Evolutionary conservation across 2,329 filamentous ascomycete genomes (phyloP).

Genomic region (Thielaviopsis cerberus): DNA sequence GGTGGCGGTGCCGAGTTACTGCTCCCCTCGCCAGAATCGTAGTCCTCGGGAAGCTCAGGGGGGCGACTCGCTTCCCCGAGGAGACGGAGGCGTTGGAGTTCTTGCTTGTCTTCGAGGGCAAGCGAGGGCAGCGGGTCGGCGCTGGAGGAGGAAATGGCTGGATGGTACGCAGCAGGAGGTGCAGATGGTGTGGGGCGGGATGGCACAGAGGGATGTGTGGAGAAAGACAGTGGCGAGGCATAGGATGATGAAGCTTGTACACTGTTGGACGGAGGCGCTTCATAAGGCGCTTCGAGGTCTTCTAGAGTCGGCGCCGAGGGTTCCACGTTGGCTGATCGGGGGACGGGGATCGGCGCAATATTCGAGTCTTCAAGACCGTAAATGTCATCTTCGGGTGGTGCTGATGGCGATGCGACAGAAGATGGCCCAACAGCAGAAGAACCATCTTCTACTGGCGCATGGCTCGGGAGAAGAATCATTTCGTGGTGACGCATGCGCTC

Average conservation of each 20-base stretch:
- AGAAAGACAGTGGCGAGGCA: neutral
- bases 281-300: slow-evolving; percentile 5
- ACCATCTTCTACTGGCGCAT: slow-evolving; percentile 27
- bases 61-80: slow-evolving; percentile 46
- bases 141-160: slow-evolving; percentile 13
- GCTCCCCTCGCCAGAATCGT: slow-evolving; percentile 20
- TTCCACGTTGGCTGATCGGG: slow-evolving; percentile 3
- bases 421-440: slow-evolving; percentile 20
- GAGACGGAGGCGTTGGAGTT: slow-evolving; percentile 50
- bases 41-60: slow-evolving; percentile 36
- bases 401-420: slow-evolving; percentile 16
- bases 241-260: neutral
- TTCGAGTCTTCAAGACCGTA: slow-evolving; percentile 35
- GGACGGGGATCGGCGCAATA: slow-evolving; percentile 17
- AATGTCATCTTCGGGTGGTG: slow-evolving; percentile 18
- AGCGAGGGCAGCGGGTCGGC: slow-evolving; percentile 1
- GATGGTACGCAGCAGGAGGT: slow-evolving; percentile 15
- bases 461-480: slow-evolving; percentile 61
- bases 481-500: slow-evolving; percentile 62
- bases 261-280: slow-evolving; percentile 13
- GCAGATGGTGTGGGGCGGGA: neutral
- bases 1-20: slow-evolving; percentile 2
- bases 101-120: slow-evolving; percentile 54
- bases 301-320: slow-evolving; percentile 7
- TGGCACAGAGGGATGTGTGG: neutral